These are phyloP conservation scores for Thermothelomyces thermophilus DNA, from an alignment of 2,329 filamentous ascomycete species.

Conservation along the genomic window DNA sequence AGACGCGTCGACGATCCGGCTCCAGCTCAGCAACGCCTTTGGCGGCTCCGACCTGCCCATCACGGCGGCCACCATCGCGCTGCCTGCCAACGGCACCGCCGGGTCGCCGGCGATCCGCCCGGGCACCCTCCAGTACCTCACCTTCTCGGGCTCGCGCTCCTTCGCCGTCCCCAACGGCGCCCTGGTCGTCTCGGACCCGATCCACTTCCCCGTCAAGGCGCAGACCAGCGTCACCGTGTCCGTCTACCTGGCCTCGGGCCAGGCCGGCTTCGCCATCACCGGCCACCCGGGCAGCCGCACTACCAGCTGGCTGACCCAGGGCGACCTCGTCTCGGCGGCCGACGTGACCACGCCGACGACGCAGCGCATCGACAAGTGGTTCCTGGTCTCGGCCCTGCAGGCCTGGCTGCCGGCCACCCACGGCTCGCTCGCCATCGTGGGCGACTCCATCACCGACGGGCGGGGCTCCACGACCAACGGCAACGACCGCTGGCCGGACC, in stretches of 20 bases:
- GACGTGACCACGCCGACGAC: slow-evolving; percentile 31
- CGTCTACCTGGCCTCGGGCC: slow-evolving; percentile 52
- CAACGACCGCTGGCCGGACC: slow-evolving; percentile 45
- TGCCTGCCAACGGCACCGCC: slow-evolving; percentile 44
- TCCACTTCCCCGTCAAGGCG: slow-evolving; percentile 43
- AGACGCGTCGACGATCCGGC: slow-evolving; percentile 45
- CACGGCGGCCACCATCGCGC: slow-evolving; percentile 49
- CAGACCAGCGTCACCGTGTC: slow-evolving; percentile 47
- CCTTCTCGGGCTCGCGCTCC: slow-evolving; percentile 47
- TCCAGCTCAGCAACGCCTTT: slow-evolving; percentile 57
- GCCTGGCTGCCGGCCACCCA: slow-evolving; percentile 39
- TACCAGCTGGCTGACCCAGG: slow-evolving; percentile 46
- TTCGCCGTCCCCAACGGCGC: slow-evolving; percentile 48
- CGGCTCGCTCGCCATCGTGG: slow-evolving; percentile 48
- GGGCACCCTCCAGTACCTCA: slow-evolving; percentile 42
- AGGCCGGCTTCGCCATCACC: slow-evolving; percentile 49
- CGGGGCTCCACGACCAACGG: slow-evolving; percentile 51
- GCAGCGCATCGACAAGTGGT: slow-evolving; percentile 44
- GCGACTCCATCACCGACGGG: slow-evolving; percentile 63
- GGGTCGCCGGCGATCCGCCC: slow-evolving; percentile 43
- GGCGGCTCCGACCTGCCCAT: slow-evolving; percentile 51
- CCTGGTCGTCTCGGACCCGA: slow-evolving; percentile 51
- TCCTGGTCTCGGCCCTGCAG: slow-evolving; percentile 53
- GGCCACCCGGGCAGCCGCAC: slow-evolving; percentile 56
- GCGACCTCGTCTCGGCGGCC: slow-evolving; percentile 41